Conservation (phyloP, 805 yeast genomes). For the Starmerella roubikii region DNA sequence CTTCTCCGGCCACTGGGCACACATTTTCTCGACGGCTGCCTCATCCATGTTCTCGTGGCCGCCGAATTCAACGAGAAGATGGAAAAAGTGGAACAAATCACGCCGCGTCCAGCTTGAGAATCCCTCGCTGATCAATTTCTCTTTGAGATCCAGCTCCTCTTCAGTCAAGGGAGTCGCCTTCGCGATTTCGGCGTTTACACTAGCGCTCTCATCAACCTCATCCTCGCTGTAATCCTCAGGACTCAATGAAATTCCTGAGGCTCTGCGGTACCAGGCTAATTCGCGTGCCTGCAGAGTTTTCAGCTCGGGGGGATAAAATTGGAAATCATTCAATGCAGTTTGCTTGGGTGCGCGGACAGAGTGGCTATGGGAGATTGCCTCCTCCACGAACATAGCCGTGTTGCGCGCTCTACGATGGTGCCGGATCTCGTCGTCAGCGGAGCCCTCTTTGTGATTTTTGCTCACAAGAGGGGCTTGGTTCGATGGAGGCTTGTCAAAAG, state of each 20-base stretch:
- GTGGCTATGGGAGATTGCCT: conserved; percentile 20
- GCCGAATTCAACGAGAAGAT: conserved; percentile 62
- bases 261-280: conserved; percentile 60
- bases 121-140: conserved; percentile 51
- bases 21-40: conserved; percentile 30
- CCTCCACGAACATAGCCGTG: conserved; percentile 62
- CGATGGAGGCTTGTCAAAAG: conserved; percentile 42
- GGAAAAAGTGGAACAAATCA: conserved; percentile 74
- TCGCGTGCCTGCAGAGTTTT: conserved; percentile 68
- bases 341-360: conserved; percentile 59
- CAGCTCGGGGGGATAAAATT: conserved; percentile 63
- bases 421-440: conserved; percentile 25
- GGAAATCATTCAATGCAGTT: conserved; percentile 71
- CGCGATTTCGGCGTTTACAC: conserved; percentile 41
- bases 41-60: conserved; percentile 26
- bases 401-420: conserved; percentile 32
- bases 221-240: conserved; percentile 28
- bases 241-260: conserved; percentile 48
- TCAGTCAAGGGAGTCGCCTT: conserved; percentile 70
- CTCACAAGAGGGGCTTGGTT: conserved; percentile 9
- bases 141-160: conserved; percentile 52
- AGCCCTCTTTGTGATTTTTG: conserved; percentile 9
- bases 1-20: conserved; percentile 48
- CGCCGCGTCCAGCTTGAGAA: conserved; percentile 70
- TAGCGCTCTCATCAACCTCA: conserved; percentile 34